Percentiles rank a stretch among this genome's conserved stretches.
Evolutionary conservation across 2,329 filamentous ascomycete species (phyloP).

Genomic region (Calonectria ilicicola): DNA sequence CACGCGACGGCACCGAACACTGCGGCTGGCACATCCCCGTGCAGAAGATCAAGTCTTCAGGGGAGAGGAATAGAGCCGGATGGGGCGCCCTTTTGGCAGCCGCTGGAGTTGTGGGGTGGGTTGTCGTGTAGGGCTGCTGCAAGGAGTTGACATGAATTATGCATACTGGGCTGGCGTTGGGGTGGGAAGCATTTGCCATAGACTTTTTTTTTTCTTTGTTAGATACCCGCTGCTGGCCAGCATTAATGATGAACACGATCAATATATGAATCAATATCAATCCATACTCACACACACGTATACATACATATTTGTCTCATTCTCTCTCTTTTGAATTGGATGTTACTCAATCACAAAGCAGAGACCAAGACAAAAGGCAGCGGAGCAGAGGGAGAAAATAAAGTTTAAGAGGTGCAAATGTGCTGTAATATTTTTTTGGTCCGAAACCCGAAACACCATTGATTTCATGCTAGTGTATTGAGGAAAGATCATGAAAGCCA

Average conservation of each 20-base stretch:
- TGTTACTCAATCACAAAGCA: background rate
- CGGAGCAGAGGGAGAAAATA: background rate
- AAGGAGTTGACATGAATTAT: background rate
- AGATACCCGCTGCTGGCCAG: slow-evolving; percentile 24
- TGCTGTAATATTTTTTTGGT: slow-evolving; percentile 47
- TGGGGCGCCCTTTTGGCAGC: slow-evolving; percentile 34
- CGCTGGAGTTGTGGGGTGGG: slow-evolving; percentile 35
- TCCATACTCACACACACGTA: background rate
- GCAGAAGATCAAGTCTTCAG: slow-evolving; percentile 38
- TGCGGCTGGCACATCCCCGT: slow-evolving; percentile 53
- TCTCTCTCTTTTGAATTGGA: background rate
- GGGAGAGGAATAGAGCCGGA: slow-evolving; percentile 33
- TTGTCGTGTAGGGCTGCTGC: slow-evolving; percentile 21
- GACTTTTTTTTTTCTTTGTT: slow-evolving; percentile 7
- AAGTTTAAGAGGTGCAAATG: slow-evolving; percentile 1
- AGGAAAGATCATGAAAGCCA: slow-evolving; percentile 47
- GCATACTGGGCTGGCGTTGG: background rate
- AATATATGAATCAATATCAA: background rate
- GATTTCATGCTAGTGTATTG: slow-evolving; percentile 57
- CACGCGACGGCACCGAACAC: slow-evolving; percentile 44
- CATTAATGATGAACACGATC: slow-evolving; percentile 9
- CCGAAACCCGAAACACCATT: slow-evolving; percentile 57
- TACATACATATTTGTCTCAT: background rate
- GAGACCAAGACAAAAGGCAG: background rate
- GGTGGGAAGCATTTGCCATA: background rate